These are phyloP conservation scores for Hepatocystis sp. DNA, from an alignment of 169 alveolate genomes.

Conservation along the genomic window DNA sequence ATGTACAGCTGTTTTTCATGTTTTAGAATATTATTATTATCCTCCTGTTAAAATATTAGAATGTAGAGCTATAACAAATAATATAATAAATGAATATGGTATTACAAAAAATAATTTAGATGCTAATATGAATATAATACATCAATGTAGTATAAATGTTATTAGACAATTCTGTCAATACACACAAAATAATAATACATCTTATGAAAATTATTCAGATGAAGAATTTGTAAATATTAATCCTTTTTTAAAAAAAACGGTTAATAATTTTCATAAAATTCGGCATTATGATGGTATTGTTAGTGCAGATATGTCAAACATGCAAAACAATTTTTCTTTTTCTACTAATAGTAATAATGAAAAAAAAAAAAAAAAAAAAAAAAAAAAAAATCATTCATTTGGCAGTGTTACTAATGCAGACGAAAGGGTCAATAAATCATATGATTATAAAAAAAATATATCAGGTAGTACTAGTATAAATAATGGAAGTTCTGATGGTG, in stretches of 20 bases:
- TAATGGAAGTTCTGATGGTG: not conserved
- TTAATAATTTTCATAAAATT: no score
- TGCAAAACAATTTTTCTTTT: no score
- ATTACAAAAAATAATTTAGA: conserved; percentile 57
- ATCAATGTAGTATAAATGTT: conserved; percentile 76
- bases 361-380: no score
- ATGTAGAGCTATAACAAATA: conserved; percentile 71
- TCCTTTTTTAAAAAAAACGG: not conserved
- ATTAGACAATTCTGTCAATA: conserved; percentile 74
- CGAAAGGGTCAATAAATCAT: conserved; percentile 7
- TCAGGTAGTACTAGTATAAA: not conserved
- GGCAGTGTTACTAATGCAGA: conserved; percentile 4
- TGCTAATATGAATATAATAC: conserved; percentile 38
- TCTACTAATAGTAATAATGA: not conserved
- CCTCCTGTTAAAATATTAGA: conserved; percentile 78
- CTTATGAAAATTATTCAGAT: conserved; percentile 35
- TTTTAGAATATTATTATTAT: conserved; percentile 81
- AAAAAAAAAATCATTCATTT: not conserved
- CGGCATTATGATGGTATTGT: no score
- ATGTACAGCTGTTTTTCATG: conserved; percentile 87
- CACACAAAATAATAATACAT: conserved; percentile 47
- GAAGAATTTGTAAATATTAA: conserved; percentile 31
- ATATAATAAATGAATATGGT: conserved; percentile 57
- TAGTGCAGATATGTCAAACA: no score
- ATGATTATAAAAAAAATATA: conserved; percentile 1